phyloP scores from a whole-genome alignment of 1,284 basidiomycete genomes.

The Papiliotrema fonsecae region DNA sequence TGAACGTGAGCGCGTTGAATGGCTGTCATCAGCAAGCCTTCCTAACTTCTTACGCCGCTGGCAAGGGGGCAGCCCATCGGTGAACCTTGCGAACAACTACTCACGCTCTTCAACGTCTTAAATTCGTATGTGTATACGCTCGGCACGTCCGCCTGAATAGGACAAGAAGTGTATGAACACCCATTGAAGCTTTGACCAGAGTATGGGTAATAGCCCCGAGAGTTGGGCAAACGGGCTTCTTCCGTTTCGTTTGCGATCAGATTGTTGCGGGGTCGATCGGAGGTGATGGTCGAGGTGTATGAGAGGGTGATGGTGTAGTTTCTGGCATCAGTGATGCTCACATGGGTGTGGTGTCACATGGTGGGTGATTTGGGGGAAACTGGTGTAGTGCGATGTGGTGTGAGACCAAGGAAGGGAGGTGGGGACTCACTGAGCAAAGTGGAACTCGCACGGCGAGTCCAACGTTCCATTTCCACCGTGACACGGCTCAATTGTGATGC shows the following conservation, averaged over 20 bases:
- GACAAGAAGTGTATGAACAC: constrained; percentile 29
- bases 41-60: background rate
- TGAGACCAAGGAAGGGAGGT: too few species aligned
- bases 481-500: constrained; percentile 20
- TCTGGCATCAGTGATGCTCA: constrained; percentile 9
- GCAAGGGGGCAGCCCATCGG: too few species aligned
- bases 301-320: constrained; percentile 29
- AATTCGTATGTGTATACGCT: constrained; percentile 23
- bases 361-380: too few species aligned
- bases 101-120: constrained; percentile 19
- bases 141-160: constrained; percentile 9
- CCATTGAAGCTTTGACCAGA: constrained; percentile 12
- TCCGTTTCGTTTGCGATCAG: constrained; percentile 17
- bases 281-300: constrained; percentile 14
- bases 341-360: too few species aligned
- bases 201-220: background rate
- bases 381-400: too few species aligned
- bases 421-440: constrained; percentile 20
- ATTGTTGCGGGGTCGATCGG: constrained; percentile 15
- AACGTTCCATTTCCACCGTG: constrained; percentile 24
- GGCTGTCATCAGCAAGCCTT: constrained; percentile 5
- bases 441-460: constrained; percentile 22
- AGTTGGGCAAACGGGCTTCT: constrained; percentile 5
- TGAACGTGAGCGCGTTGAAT: constrained; percentile 26
- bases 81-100: too few species aligned